Conservation (phyloP, 2,329 filamentous ascomycete species). For the Trichoderma sp. region DNA sequence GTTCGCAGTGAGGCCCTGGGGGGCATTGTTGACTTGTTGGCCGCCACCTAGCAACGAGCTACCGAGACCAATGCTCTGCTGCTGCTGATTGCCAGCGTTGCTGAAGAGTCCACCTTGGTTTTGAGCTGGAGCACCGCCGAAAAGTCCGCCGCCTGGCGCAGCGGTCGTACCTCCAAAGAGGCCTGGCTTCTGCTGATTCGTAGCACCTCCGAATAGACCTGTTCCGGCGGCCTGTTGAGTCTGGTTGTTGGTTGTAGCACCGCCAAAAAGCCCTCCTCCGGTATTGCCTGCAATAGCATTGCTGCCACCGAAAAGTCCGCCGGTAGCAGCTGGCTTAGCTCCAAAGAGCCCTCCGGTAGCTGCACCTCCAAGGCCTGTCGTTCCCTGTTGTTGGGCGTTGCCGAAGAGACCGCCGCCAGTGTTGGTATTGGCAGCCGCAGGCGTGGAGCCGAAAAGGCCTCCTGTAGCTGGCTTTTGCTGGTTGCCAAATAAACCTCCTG, state of each 20-base stretch:
- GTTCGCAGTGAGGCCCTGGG: constrained; percentile 72
- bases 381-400: constrained; percentile 44
- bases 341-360: constrained; percentile 46
- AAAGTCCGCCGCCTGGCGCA: constrained; percentile 54
- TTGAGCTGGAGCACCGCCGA: constrained; percentile 53
- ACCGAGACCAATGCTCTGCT: constrained; percentile 46
- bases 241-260: constrained; percentile 41
- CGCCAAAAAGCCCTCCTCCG: constrained; percentile 48
- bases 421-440: constrained; percentile 36
- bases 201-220: constrained; percentile 52
- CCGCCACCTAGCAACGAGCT: constrained; percentile 62
- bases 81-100: constrained; percentile 51
- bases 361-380: constrained; percentile 39
- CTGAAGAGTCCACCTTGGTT: constrained; percentile 51
- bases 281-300: constrained; percentile 39
- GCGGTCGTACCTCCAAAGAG: constrained; percentile 54
- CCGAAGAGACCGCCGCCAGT: constrained; percentile 49
- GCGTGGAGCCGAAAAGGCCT: constrained; percentile 40
- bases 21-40: constrained; percentile 52
- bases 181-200: constrained; percentile 46
- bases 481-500: constrained; percentile 49
- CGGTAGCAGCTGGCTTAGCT: constrained; percentile 40
- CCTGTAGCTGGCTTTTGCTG: constrained; percentile 44
- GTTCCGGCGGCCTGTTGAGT: constrained; percentile 43
- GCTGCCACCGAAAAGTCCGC: constrained; percentile 45